phyloP scores from a whole-genome alignment of 1,284 basidiomycete species.

The Malassezia furfur region DNA sequence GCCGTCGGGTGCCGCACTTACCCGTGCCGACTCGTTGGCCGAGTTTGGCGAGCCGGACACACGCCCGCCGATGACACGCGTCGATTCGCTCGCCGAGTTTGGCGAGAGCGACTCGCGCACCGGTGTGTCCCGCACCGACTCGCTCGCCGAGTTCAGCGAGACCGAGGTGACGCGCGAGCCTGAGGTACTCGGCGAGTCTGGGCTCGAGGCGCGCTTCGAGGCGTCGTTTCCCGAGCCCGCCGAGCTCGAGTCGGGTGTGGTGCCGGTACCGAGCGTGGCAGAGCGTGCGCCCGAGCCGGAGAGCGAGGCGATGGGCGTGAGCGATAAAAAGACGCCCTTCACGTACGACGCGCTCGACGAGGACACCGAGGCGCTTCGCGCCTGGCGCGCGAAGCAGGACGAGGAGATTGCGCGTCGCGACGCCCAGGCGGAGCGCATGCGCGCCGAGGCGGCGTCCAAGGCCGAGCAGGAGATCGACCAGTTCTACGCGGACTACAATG shows the following conservation, averaged over 20 bases:
- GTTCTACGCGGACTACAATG: conserved; percentile 89
- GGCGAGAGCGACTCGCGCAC: conserved; percentile 48
- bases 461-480: conserved; percentile 88
- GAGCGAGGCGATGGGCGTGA: background rate
- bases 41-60: conserved; percentile 48
- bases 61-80: background rate
- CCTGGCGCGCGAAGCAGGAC: conserved; percentile 79
- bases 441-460: conserved; percentile 74
- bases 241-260: background rate
- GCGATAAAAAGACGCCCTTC: conserved; percentile 8
- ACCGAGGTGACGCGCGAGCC: background rate
- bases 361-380: conserved; percentile 35
- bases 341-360: conserved; percentile 24
- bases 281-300: background rate
- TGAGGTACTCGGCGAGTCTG: background rate
- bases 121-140: background rate
- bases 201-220: conserved; percentile 56
- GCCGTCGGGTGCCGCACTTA: background rate
- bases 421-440: conserved; percentile 66
- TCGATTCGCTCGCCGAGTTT: background rate
- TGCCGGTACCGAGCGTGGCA: background rate
- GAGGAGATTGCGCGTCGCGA: conserved; percentile 74
- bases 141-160: background rate
- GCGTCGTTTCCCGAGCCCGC: conserved; percentile 62
- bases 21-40: background rate